phyloP scores from a whole-genome alignment of 257 asterid genomes.

The Capsicum chinense region DNA sequence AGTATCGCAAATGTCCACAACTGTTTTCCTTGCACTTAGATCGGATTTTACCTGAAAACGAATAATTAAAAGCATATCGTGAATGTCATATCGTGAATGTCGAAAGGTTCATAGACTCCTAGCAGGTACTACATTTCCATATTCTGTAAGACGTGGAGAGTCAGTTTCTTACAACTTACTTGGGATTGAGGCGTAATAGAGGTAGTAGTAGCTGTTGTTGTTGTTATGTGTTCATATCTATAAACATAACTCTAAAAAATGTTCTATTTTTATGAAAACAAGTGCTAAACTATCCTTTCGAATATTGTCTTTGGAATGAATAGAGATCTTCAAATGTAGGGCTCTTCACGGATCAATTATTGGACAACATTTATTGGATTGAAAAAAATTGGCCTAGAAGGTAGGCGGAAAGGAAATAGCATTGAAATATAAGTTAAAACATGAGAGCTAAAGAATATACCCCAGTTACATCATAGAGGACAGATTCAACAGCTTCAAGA shows the following conservation, averaged over 20 bases:
- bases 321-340: not conserved
- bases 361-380: not conserved
- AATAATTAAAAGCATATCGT: not conserved
- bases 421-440: not conserved
- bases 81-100: not conserved
- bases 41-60: conserved; percentile 47
- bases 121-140: not conserved
- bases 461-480: conserved; percentile 61
- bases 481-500: conserved; percentile 64
- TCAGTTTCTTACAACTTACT: not conserved
- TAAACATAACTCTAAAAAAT: not conserved
- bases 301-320: conserved; percentile 16
- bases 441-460: conserved; percentile 42
- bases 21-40: conserved; percentile 51
- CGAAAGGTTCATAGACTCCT: not conserved
- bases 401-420: not conserved
- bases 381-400: not conserved
- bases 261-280: not conserved
- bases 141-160: not conserved
- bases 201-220: not conserved
- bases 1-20: conserved; percentile 58
- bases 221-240: not conserved
- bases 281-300: not conserved
- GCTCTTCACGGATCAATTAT: not conserved
- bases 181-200: conserved; percentile 5